Base-by-base conservation (phyloP, 805 yeast genomes). In the Barnettozyma salicaria region DNA sequence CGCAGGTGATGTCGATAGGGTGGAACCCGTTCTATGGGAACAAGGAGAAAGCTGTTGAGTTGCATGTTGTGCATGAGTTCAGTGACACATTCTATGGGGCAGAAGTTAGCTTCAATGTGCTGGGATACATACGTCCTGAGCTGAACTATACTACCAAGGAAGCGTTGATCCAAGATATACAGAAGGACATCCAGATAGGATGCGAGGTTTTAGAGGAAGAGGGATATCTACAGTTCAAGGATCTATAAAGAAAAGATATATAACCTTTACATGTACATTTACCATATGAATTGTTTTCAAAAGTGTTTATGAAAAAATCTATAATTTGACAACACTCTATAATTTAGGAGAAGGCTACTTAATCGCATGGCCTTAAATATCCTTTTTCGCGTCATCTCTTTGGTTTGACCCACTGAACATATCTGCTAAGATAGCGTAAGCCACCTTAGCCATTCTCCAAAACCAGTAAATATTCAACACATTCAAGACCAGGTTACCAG, bases 1-100 rank as follows among this genome's bases (percentile, higher is more conserved):
- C 97, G 1, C 87, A 88, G 80, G 98, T 92, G 7, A 81, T 90
- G 85, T 85, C 96, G 7, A 70, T 92, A 14, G 99, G 99, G 1
- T 86, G 88, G 84, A 92, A 92, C 55, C 97, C 98, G 26, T 90
- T 80, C 56, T 92, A 77, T 63, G 73, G 78, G 19, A 89, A 92
- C 59, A 68, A 74, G 34, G 72, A 73, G 49, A 86, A 85, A 60
- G 79, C 95, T 0, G 94, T 92, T 4, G 95, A 92, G 52, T 66
- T 92, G 17, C 96, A 92, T 59, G 72, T 92, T 5, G 68, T 92
- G 37, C 94, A 87, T 61, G 62, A 78, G 29, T 92, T 88, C 52
- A 45, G 54, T 0, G 52, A 64, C 9, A 68, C 73, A 44, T 92
- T 92, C 56, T 92, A 92, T 52, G 98, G 98, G 5, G 90, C 95